Evolutionary conservation across 2,329 filamentous ascomycete genomes (phyloP), one percentile per base, ranked within the genome.

Genomic region (Cordyceps tenuipes): DNA sequence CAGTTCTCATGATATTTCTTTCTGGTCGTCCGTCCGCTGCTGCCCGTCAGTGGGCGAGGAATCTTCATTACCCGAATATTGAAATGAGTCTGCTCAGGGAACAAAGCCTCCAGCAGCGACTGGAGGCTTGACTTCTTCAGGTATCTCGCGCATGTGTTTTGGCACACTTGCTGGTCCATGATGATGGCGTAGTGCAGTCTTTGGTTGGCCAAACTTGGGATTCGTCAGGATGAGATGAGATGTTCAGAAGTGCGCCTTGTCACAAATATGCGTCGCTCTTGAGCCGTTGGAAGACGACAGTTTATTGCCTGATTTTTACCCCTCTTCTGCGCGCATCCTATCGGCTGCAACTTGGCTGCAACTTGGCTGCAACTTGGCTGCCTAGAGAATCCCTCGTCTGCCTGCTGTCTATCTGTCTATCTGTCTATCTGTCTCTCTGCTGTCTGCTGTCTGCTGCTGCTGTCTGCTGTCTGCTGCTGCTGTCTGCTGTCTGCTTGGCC

Each of bases 1-100:
- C 49, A 63, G 29, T 29, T 6, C 29, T 6, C 29, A 61, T 53
- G 8, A 6, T 10, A 34, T 34, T 44, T 23, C 39, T 34, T 44
- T 23, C 39, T 55, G 36, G 2, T 26, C 13, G 17, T 53, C 43
- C 21, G 13, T 26, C 2, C 2, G 48, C n/a, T 6, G 5, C 2
- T 6, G 29, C 21, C 21, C 44, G 19, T 41, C 34, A 39, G 43
- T 23, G 53, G 23, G 17, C n/a, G 29, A 29, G 29, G 29, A 29
- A 34, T 36, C 41, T 65, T 41, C 63, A 70, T 41, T 63, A 70
- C 68, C 50, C 64, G 61, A 48, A 71, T 71, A 44, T 64, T 67
- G 59, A 71, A 71, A 21, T 70, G 64, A 13, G 59, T 65, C 46
- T 65, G 64, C 17, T 62, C 64, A 1, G 64, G 66, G 58, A 71